Evolutionary conservation across 192 early-diverging fungal genomes (phyloP), one percentile per base, ranked within the genome.

Genomic region (Phycomyces blakesleeanus): DNA sequence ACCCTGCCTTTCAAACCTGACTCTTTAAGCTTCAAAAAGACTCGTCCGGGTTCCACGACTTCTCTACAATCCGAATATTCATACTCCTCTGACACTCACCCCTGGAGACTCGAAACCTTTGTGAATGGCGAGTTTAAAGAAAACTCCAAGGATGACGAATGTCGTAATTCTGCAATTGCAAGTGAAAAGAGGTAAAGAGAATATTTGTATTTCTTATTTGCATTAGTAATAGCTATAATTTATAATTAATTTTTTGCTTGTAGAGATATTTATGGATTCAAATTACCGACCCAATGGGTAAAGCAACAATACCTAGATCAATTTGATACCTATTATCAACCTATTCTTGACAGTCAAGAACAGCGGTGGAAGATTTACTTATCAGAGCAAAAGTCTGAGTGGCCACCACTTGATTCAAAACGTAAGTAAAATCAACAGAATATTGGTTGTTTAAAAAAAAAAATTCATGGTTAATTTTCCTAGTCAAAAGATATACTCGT

Each of bases 401-500:
- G 76, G 42, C 82, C 82, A 20, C 55, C 57, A 18, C 67, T 76
- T 24, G 66, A 64, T 20, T 40, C 64, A 29, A 80, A 80, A 64
- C 60, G 76, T 78, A 71, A 55, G 73, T 24, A 26, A 18, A 5
- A 39, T 49, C n/a, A n/a, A n/a, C n/a, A n/a, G n/a, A n/a, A n/a
- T n/a, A n/a, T n/a, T n/a, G n/a, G n/a, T n/a, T n/a, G n/a, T n/a
- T n/a, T n/a, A n/a, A n/a, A n/a, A n/a, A n/a, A n/a, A n/a, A n/a
- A n/a, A n/a, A n/a, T n/a, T n/a, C 10, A 37, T 14, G 51, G 25
- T 38, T 78, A 26, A 40, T 47, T 14, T 3, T 44, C 38, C 14
- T 20, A 82, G 83, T 88, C 16, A 91, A 90, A 61, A 67, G 83
- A 55, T 87, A 83, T 65, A 74, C 89, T 24, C 82, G 89, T 15